These are phyloP conservation scores for Gnomoniopsis smithogilvyi DNA, from an alignment of 2,329 filamentous ascomycete species.

Conservation along the genomic window DNA sequence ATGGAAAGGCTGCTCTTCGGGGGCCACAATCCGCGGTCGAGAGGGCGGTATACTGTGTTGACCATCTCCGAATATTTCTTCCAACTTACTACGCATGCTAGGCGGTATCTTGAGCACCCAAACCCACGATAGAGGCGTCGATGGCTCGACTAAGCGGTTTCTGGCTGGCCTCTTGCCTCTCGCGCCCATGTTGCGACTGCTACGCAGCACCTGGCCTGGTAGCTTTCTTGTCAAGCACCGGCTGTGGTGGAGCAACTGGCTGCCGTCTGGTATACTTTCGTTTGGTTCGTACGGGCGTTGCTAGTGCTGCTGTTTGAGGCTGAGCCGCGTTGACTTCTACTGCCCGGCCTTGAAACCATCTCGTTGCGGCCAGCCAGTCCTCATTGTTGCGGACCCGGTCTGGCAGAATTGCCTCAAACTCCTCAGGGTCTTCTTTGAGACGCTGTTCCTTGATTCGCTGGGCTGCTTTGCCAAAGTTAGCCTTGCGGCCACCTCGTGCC, in stretches of 20 bases:
- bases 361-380: slow-evolving; percentile 41
- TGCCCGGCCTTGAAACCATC: slow-evolving; percentile 18
- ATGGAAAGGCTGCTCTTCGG: too few species aligned
- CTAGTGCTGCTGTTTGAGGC: slow-evolving; percentile 4
- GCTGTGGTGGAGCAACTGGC: not conserved
- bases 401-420: slow-evolving; percentile 35
- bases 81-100: too few species aligned
- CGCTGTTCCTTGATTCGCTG: slow-evolving; percentile 34
- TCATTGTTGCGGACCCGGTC: slow-evolving; percentile 41
- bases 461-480: slow-evolving; percentile 44
- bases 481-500: slow-evolving; percentile 46
- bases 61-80: too few species aligned
- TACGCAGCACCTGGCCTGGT: not conserved
- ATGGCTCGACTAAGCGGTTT: too few species aligned
- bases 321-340: not conserved
- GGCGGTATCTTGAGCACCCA: too few species aligned
- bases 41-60: too few species aligned
- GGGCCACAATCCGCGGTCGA: too few species aligned
- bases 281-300: slow-evolving; percentile 11
- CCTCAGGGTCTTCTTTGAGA: slow-evolving; percentile 19
- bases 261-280: slow-evolving; percentile 12
- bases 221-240: not conserved
- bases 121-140: too few species aligned
- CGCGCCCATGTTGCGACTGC: not conserved
- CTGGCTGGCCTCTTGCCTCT: not conserved